Conservation (phyloP, 2,329 filamentous ascomycete genomes). For the Cyphellophora europaea region DNA sequence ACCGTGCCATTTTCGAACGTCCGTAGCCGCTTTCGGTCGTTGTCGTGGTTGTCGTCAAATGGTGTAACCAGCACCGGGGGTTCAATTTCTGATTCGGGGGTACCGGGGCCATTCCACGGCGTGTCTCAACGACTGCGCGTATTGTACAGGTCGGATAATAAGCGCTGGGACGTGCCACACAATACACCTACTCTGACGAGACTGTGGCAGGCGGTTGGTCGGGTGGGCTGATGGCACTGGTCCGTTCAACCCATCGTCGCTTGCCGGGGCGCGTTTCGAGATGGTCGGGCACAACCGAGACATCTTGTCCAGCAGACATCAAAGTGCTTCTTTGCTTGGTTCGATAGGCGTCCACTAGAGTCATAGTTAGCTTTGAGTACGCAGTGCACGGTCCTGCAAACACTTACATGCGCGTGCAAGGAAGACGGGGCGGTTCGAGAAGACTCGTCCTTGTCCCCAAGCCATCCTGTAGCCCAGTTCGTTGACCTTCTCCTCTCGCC, state of each 20-base stretch:
- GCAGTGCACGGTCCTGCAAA: slow-evolving; percentile 6
- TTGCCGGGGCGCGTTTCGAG: slow-evolving; percentile 86
- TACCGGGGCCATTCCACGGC: too few species aligned
- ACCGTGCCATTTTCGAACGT: too few species aligned
- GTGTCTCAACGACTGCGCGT: too few species aligned
- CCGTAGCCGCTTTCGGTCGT: too few species aligned
- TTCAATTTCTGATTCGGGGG: too few species aligned
- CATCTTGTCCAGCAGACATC: slow-evolving; percentile 67
- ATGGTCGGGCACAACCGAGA: slow-evolving; percentile 65
- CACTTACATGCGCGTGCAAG: slow-evolving; percentile 78
- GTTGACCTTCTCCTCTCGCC: slow-evolving; percentile 82
- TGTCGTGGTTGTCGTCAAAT: too few species aligned
- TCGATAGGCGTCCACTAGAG: slow-evolving; percentile 79
- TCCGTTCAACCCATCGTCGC: slow-evolving; percentile 59
- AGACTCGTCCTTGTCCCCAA: slow-evolving; percentile 89
- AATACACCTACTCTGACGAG: slow-evolving; percentile 2
- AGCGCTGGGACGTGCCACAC: too few species aligned
- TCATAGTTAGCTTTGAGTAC: background rate
- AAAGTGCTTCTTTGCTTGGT: slow-evolving; percentile 83
- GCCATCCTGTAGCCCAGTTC: slow-evolving; percentile 92
- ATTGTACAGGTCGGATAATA: too few species aligned
- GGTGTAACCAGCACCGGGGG: too few species aligned
- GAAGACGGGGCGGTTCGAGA: slow-evolving; percentile 77
- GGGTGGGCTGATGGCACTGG: slow-evolving; percentile 17
- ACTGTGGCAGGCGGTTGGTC: slow-evolving; percentile 9